Evolutionary conservation across 2,329 filamentous ascomycete genomes (phyloP), one percentile per base, ranked within the genome.

Genomic region (Arthrobotrys conoides): DNA sequence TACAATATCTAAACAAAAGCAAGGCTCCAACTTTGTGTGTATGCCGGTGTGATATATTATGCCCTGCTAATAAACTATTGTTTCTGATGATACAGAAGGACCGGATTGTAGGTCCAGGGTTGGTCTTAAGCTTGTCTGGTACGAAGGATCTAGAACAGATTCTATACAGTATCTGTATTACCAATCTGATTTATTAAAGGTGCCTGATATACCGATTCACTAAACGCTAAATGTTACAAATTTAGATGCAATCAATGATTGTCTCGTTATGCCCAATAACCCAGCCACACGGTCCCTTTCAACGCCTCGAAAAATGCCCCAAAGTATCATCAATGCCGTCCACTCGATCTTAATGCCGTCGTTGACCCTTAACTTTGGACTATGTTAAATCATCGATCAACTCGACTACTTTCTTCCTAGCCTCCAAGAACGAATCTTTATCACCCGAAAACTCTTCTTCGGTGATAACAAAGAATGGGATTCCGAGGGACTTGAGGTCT

Each of bases 401-500:
- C 57, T 81, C 80, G 6, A 81, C 64, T 1, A 81, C 80, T 10
- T 76, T 71, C 49, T 61, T 71, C 30, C 73, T 70, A 24, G 78
- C n/a, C 6, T 49, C 63, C 2, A 38, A 20, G 20, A 72, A 71
- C 5, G 48, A 65, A 27, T 65, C 61, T 33, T 79, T 71, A 27
- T 75, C 72, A 10, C 64, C 71, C 9, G 68, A 69, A 36, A 72
- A 78, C 10, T 78, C 75, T n/a, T 75, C 72, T 12, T 68, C 59
- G 22, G 76, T 63, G 44, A 79, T 65, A 4, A 80, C 76, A 73
- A 81, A 81, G 70, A 81, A 81, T 8, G 80, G 80, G 27, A 81
- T 79, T 3, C 78, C 80, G 41, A 81, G 73, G 9, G 51, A 67
- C 41, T 76, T 59, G 10, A 81, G 70, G 44, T 81, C 80, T n/a